Evolutionary conservation across 371 early-diverging fungal species (phyloP).

Genomic region (Syncephalastrum racemosum): DNA sequence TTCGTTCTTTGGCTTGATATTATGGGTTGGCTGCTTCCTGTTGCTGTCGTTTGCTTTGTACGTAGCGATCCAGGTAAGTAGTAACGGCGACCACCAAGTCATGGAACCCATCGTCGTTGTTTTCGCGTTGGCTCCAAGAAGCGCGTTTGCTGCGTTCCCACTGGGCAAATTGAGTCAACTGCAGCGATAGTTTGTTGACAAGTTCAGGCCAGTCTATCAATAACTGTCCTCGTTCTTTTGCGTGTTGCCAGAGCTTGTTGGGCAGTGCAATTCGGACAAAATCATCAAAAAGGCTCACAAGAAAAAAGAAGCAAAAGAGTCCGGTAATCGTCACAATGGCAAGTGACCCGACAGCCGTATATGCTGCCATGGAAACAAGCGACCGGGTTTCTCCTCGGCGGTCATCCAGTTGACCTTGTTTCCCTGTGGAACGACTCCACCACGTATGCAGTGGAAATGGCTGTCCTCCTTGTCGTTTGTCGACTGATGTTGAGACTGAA

Average conservation of each 20-base stretch:
- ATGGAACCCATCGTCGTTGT: too few relatives aligned
- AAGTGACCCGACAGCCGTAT: constrained; percentile 10
- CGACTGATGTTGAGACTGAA: background rate
- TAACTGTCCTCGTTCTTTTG: background rate
- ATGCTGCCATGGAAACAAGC: constrained; percentile 9
- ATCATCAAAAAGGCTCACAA: constrained; percentile 32
- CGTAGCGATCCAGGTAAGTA: too few relatives aligned
- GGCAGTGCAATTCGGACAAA: constrained; percentile 22
- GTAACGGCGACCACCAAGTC: too few relatives aligned
- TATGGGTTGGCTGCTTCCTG: too few relatives aligned
- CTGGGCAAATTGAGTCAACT: constrained; percentile 35
- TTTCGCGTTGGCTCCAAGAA: constrained; percentile 15
- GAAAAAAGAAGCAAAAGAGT: constrained; percentile 28
- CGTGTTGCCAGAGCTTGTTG: constrained; percentile 16
- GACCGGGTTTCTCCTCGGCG: background rate
- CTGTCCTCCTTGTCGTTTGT: too few relatives aligned
- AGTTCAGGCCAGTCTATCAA: constrained; percentile 24
- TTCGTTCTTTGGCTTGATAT: too few relatives aligned
- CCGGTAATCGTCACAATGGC: constrained; percentile 6
- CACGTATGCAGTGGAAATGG: too few relatives aligned
- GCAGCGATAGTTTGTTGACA: constrained; percentile 23
- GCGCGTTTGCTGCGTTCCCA: constrained; percentile 35
- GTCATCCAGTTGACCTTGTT: background rate
- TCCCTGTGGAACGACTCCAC: too few relatives aligned
- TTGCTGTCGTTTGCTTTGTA: too few relatives aligned